Evolutionary conservation across 73 alveolate species (phyloP), one percentile per base, ranked within the genome.

Genomic region (Diophrys sp.): DNA sequence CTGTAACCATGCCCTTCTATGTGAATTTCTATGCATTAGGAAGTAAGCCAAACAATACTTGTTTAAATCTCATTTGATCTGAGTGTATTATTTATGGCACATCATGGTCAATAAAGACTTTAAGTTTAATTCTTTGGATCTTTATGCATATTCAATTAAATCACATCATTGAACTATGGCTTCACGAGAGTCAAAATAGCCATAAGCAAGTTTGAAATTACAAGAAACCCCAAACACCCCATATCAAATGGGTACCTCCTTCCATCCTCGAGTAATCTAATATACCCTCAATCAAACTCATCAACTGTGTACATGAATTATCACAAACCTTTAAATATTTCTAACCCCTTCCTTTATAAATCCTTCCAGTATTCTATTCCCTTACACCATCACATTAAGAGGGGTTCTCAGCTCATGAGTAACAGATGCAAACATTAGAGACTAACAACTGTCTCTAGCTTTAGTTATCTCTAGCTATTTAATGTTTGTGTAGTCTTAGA

Each of bases 381-480:
- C 62, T 44, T 44, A 44, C 62, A 44, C 18, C 18, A 44, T 44
- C 5, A 18, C 62, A 18, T 44, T 44, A 18, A 44, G 62, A 44
- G 62, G 62, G 5, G 62, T 44, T 44, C 62, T 44, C 62, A 44
- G 18, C 62, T 44, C 62, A 44, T 44, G 62, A 44, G 62, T 44
- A 5, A 44, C 62, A 44, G 62, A 44, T 11, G 62, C 62, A 44
- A 44, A 44, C 62, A 44, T 44, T 44, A 44, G 18, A 18, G 62
- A 44, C 18, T 44, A 18, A 18, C 62, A 44, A 18, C 62, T 44
- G 62, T 44, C n/a, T 44, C 62, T 44, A 18, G 62, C 62, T 18
- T 44, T 44, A 18, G 62, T 44, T 44, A 44, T 44, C 62, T 44
- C 62, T 11, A 44, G 62, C 5, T 5, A 5, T 18, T 18, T 44